Conservation (phyloP, 768 basidiomycete genomes). For the Hericium rajendrae region DNA sequence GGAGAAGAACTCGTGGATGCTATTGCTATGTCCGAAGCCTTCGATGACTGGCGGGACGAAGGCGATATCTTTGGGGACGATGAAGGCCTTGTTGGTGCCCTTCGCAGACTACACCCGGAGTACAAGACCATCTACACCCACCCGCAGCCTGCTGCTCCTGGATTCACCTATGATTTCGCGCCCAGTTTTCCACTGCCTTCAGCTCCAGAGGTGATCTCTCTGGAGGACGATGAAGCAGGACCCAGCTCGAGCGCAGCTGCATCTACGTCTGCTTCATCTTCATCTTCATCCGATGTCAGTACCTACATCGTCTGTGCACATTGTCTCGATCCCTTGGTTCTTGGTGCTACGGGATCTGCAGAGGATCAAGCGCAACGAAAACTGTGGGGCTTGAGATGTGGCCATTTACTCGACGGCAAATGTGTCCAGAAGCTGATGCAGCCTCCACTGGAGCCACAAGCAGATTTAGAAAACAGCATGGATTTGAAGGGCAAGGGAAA, state of each 20-base stretch:
- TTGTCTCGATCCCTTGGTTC: conserved; percentile 55
- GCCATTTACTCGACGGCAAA: conserved; percentile 72
- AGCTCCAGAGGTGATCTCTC: conserved; percentile 32
- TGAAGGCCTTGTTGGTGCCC: not conserved
- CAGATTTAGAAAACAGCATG: not conserved
- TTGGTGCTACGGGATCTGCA: conserved; percentile 31
- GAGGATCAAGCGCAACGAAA: conserved; percentile 35
- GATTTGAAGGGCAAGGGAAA: not conserved
- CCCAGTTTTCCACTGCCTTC: conserved; percentile 22
- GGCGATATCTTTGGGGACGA: not conserved
- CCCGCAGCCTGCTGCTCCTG: conserved; percentile 41
- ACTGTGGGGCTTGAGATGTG: conserved; percentile 68
- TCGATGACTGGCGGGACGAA: not conserved
- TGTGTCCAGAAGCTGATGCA: conserved; percentile 52
- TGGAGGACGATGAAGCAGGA: conserved; percentile 32
- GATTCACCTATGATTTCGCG: conserved; percentile 62
- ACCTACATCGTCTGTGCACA: conserved; percentile 55
- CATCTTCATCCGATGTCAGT: conserved; percentile 22
- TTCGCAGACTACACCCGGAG: conserved; percentile 23
- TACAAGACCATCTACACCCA: conserved; percentile 62
- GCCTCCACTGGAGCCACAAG: conserved; percentile 20
- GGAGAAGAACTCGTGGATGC: conserved; percentile 13
- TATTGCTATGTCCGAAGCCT: conserved; percentile 9
- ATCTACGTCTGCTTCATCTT: conserved; percentile 16
- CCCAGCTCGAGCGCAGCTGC: conserved; percentile 9